phyloP scores from a whole-genome alignment of 805 yeast species.

The Ogataea henricii region DNA sequence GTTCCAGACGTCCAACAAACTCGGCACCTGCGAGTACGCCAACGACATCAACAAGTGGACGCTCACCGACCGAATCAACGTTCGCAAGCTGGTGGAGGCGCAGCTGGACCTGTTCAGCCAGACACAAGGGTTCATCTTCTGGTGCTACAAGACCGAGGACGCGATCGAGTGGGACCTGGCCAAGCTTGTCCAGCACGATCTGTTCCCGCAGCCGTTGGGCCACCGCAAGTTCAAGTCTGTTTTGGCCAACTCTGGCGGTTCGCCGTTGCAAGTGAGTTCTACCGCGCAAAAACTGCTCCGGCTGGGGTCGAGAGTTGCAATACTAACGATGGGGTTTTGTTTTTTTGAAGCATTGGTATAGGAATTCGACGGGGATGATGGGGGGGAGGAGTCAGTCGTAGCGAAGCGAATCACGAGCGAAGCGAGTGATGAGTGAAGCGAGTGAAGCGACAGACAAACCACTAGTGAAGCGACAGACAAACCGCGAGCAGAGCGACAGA shows the following conservation, averaged over 20 bases:
- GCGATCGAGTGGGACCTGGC: constrained; percentile 69
- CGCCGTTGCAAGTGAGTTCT: constrained; percentile 14
- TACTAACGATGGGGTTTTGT: constrained; percentile 13
- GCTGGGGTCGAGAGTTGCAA: not conserved
- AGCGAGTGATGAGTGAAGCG: no score
- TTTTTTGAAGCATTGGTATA: constrained; percentile 6
- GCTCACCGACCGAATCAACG: constrained; percentile 40
- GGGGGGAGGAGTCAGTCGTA: no score
- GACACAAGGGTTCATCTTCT: constrained; percentile 63
- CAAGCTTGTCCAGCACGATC: constrained; percentile 46
- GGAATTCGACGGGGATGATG: constrained; percentile 1
- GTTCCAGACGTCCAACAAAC: constrained; percentile 40
- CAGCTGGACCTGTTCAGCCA: constrained; percentile 55
- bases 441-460: no score
- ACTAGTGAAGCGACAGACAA: no score
- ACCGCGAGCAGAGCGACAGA: no score
- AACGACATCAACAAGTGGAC: constrained; percentile 46
- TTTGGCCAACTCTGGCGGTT: constrained; percentile 39
- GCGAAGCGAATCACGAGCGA: not conserved
- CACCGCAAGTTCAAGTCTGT: constrained; percentile 73
- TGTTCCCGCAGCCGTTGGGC: constrained; percentile 65
- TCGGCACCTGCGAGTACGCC: constrained; percentile 47
- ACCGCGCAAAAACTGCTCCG: constrained; percentile 5
- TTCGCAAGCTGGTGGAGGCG: constrained; percentile 59
- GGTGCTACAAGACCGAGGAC: constrained; percentile 70